Percentiles rank a stretch among this genome's conserved stretches.
phyloP scores from a whole-genome alignment of 176 grass and related monocot species.

The Typha latifolia region DNA sequence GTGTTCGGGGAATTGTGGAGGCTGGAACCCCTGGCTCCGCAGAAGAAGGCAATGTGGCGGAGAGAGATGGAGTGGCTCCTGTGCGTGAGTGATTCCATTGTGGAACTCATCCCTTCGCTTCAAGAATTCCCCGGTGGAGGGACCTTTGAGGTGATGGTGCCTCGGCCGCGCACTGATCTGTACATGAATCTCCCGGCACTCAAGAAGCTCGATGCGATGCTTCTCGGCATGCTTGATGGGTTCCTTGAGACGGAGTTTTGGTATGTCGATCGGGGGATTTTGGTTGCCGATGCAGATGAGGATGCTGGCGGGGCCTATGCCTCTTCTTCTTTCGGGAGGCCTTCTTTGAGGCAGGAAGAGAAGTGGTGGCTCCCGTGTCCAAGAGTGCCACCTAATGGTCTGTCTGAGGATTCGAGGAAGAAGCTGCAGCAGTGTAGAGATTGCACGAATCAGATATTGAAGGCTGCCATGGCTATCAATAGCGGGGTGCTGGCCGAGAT shows the following conservation, averaged over 20 bases:
- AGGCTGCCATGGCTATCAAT: slow-evolving; percentile 97
- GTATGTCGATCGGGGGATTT: slow-evolving; percentile 89
- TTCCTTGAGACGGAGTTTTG: slow-evolving; percentile 80
- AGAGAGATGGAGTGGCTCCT: slow-evolving; percentile 96
- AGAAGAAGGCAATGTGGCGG: slow-evolving; percentile 92
- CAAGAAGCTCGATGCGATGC: slow-evolving; percentile 94
- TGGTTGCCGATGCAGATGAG: slow-evolving; percentile 48
- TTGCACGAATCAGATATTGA: slow-evolving; percentile 92
- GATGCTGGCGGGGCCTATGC: slow-evolving; percentile 15
- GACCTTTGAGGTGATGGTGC: slow-evolving; percentile 93
- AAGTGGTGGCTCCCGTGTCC: slow-evolving; percentile 98
- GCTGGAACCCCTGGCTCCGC: slow-evolving; percentile 74
- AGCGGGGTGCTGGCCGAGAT: slow-evolving; percentile 81
- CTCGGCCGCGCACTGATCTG: slow-evolving; percentile 67
- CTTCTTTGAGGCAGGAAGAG: slow-evolving; percentile 86
- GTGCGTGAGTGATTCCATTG: slow-evolving; percentile 79
- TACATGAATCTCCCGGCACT: slow-evolving; percentile 96
- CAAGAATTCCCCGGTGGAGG: slow-evolving; percentile 88
- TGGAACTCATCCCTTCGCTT: slow-evolving; percentile 80
- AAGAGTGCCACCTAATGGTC: slow-evolving; percentile 61
- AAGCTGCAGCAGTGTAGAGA: slow-evolving; percentile 86
- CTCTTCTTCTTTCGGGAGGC: slow-evolving; percentile 41
- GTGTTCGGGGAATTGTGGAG: slow-evolving; percentile 98
- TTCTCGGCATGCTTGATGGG: slow-evolving; percentile 76
- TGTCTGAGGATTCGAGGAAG: slow-evolving; percentile 72